Evolutionary conservation across 768 basidiomycete genomes (phyloP).

Genomic region (Boletus rubroflammeus): DNA sequence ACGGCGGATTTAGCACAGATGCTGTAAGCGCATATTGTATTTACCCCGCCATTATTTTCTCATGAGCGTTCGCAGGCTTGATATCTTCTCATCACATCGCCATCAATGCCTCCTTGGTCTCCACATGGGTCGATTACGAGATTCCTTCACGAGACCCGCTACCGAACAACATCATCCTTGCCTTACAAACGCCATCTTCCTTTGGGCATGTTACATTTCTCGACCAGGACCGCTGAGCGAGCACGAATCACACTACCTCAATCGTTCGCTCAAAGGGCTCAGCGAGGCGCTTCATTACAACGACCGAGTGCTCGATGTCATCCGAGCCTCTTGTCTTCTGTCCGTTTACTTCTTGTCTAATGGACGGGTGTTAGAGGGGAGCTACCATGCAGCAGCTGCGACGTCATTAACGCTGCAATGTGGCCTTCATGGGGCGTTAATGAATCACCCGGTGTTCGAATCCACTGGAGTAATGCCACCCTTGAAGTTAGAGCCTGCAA

Average conservation of each 20-base stretch:
- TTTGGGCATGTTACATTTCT: conserved; percentile 81
- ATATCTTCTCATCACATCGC: conserved; percentile 72
- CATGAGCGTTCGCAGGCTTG: conserved; percentile 45
- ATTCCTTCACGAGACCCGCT: conserved; percentile 50
- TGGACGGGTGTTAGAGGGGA: conserved; percentile 73
- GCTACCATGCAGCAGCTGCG: conserved; percentile 72
- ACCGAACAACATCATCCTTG: conserved; percentile 70
- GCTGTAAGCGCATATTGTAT: conserved; percentile 44
- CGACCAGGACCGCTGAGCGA: conserved; percentile 65
- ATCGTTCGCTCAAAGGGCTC: conserved; percentile 57
- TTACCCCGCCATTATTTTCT: background rate
- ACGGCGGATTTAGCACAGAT: conserved; percentile 62
- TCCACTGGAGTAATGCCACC: conserved; percentile 32
- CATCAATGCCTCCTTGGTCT: conserved; percentile 72
- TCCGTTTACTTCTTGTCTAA: conserved; percentile 75
- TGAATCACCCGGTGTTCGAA: conserved; percentile 32
- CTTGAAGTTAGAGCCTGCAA: conserved; percentile 54
- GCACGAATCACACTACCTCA: conserved; percentile 71
- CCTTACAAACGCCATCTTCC: conserved; percentile 76
- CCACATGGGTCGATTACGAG: conserved; percentile 62
- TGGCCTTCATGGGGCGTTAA: conserved; percentile 54
- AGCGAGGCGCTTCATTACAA: conserved; percentile 57
- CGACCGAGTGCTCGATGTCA: conserved; percentile 60
- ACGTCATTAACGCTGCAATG: conserved; percentile 71
- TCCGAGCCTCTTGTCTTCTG: conserved; percentile 73